Conservation (phyloP, 495 filamentous ascomycete genomes). For the Trichoderma asperelloides region DNA sequence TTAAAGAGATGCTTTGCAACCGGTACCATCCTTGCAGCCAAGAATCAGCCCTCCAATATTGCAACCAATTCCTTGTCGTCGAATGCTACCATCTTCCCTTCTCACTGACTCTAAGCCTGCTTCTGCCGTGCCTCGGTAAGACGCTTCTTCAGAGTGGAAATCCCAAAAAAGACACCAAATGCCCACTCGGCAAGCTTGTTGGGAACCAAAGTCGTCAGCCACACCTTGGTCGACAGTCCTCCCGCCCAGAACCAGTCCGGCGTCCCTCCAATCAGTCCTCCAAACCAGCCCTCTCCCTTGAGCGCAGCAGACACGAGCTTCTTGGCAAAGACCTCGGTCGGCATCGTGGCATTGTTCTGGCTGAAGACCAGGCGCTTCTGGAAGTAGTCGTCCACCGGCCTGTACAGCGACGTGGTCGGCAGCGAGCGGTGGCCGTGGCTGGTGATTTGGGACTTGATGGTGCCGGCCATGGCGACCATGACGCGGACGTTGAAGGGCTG, state of each 20-base stretch:
- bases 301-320: slow-evolving; percentile 30
- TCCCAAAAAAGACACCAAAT: not conserved
- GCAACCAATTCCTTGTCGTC: too few relatives aligned
- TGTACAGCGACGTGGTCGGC: slow-evolving; percentile 34
- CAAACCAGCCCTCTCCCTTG: slow-evolving; percentile 25
- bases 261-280: slow-evolving; percentile 30
- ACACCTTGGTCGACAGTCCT: slow-evolving; percentile 24
- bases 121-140: not conserved
- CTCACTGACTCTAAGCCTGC: not conserved
- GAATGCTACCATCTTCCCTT: not conserved
- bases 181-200: not conserved
- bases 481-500: slow-evolving; percentile 46
- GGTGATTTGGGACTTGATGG: slow-evolving; percentile 37
- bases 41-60: too few relatives aligned
- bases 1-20: too few relatives aligned
- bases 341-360: slow-evolving; percentile 33
- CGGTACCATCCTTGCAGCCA: too few relatives aligned
- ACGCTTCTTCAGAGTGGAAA: not conserved
- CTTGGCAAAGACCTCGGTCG: slow-evolving; percentile 29
- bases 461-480: slow-evolving; percentile 43
- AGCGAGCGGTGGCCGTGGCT: slow-evolving; percentile 27
- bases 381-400: slow-evolving; percentile 29
- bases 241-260: slow-evolving; percentile 43
- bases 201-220: slow-evolving; percentile 19
- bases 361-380: slow-evolving; percentile 35